Conservation (phyloP, 257 asterid species). For the Perilla frutescens region DNA sequence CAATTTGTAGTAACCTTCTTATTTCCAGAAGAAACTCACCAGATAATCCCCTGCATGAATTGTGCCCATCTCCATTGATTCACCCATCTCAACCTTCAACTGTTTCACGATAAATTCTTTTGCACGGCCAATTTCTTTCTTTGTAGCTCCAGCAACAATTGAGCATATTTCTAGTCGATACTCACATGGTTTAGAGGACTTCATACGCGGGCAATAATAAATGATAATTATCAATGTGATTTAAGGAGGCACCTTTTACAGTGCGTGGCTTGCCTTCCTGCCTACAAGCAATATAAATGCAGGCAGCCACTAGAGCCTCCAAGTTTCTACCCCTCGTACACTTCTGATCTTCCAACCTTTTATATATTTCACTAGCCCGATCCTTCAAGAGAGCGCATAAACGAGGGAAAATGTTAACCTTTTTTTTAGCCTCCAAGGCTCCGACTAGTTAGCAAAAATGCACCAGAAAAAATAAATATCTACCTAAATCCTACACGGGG, state of each 20-base stretch:
- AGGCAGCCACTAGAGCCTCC: slow-evolving; percentile 88
- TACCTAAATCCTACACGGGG: slow-evolving; percentile 8
- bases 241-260: slow-evolving; percentile 72
- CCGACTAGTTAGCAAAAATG: neutral
- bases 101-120: slow-evolving; percentile 89
- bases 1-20: neutral
- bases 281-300: slow-evolving; percentile 90
- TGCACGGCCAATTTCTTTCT: slow-evolving; percentile 93
- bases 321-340: slow-evolving; percentile 91
- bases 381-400: slow-evolving; percentile 47
- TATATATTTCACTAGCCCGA: slow-evolving; percentile 85
- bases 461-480: neutral
- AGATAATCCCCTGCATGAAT: slow-evolving; percentile 90
- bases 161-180: slow-evolving; percentile 83
- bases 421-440: neutral
- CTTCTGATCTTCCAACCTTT: slow-evolving; percentile 88
- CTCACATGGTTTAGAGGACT: slow-evolving; percentile 50
- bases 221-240: slow-evolving; percentile 38
- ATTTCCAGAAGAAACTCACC: slow-evolving; percentile 52
- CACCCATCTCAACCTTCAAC: slow-evolving; percentile 93
- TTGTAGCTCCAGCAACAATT: slow-evolving; percentile 85
- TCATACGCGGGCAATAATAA: slow-evolving; percentile 39
- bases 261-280: slow-evolving; percentile 93
- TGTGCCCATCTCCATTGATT: slow-evolving; percentile 89
- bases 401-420: slow-evolving; percentile 10